Base-by-base conservation (phyloP, 1,284 basidiomycete species). In the Rhodotorula sp. region DNA sequence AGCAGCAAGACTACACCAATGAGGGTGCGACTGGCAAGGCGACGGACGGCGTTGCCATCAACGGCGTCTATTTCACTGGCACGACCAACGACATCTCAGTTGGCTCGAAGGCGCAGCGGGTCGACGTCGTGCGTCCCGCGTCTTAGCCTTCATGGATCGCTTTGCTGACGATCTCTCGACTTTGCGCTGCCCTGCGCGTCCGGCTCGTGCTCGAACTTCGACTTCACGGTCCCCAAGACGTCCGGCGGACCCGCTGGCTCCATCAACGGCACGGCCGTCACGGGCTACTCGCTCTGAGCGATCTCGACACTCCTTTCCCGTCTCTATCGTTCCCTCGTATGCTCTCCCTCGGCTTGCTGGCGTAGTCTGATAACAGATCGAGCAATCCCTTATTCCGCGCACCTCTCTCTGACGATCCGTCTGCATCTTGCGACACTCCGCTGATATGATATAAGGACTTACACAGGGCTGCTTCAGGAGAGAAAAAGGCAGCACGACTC, bases 21-120 rank as follows among this genome's bases (percentile, higher is more conserved):
- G 72, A 71, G 4, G 66, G 61, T 11, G 72, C 74, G 0, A 76
- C 76, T 16, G 76, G 74, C 34, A 62, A 31, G 13, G 54, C 73
- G 5, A 71, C 70, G 3, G 64, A 69, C 37, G 70, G 69, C 10
- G 67, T 70, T 3, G 30, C 62, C 5, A 71, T 73, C 67, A 60
- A 48, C 20, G 51, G 62, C 57, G 57, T 73, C 57, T 40, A 57
- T n/a, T 73, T 73, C 59, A 55, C 50, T 9, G 72, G 72, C 15
- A 30, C 59, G 18, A 67, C 66, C 5, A 51, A 46, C 24, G 67
- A 64, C 2, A 65, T 71, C n/a, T n/a, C 51, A 9, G 72, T 67
- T 37, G 59, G n/a, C 7, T 50, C 34, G 22, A 50, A 54, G 2
- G 72, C 60, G 1, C 34, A 68, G 59, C 51, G 64, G 26, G 64